Conservation (phyloP, 139 green algal species). For the Micromonas pusilla region DNA sequence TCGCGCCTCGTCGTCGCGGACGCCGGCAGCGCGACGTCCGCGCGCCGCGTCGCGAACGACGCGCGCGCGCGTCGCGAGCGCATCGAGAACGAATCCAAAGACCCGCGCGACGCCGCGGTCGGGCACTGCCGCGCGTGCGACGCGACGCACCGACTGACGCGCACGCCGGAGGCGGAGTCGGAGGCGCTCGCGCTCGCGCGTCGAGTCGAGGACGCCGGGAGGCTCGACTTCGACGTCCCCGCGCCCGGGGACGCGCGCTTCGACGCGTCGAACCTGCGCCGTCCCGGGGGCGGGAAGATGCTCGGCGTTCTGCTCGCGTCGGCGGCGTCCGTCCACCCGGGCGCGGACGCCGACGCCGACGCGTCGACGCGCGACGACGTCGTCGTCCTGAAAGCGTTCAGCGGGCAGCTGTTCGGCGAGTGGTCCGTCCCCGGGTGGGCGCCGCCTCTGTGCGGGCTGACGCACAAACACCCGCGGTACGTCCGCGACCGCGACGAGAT, state of each 20-base stretch:
- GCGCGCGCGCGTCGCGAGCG: not conserved
- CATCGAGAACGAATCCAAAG: not conserved
- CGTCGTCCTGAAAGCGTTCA: slow-evolving; percentile 16
- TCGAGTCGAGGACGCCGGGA: too few relatives aligned
- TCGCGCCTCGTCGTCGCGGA: not conserved
- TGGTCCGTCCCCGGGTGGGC: slow-evolving; percentile 3
- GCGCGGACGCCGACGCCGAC: not conserved
- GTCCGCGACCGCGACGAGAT: not conserved
- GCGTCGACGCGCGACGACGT: too few relatives aligned
- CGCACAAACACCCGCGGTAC: not conserved
- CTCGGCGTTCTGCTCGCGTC: not conserved
- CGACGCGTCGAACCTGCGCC: not conserved
- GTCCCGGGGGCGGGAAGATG: not conserved
- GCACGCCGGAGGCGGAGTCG: not conserved
- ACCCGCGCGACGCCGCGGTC: not conserved
- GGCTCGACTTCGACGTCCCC: not conserved
- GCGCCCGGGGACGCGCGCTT: not conserved
- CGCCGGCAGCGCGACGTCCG: too few relatives aligned
- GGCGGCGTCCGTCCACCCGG: not conserved
- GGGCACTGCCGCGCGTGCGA: not conserved
- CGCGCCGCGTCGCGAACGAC: not conserved
- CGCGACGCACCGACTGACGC: not conserved
- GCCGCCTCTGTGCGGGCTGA: not conserved
- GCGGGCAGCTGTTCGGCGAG: slow-evolving; percentile 12
- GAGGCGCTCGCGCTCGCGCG: not conserved